phyloP scores from a whole-genome alignment of 2,329 filamentous ascomycete species.

The Neopestalotiopsis sp. region DNA sequence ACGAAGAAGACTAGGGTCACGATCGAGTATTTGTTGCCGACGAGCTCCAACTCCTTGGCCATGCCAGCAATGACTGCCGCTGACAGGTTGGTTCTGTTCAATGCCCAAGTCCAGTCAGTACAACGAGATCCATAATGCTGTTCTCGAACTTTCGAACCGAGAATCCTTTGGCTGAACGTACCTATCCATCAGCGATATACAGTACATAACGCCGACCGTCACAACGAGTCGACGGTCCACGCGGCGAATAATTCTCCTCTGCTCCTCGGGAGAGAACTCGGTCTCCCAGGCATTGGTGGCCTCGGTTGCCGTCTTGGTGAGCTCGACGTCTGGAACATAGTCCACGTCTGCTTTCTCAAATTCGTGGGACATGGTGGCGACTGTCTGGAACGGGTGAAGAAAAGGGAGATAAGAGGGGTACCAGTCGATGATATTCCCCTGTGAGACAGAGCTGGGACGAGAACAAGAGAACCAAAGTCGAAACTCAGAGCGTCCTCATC shows the following conservation, averaged over 20 bases:
- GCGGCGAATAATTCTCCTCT: conserved; percentile 70
- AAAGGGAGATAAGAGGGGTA: background rate
- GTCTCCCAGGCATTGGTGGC: conserved; percentile 26
- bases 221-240: conserved; percentile 71
- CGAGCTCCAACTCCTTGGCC: conserved; percentile 51
- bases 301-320: conserved; percentile 3
- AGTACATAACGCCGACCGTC: conserved; percentile 72
- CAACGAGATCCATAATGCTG: background rate
- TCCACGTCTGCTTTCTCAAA: conserved; percentile 18
- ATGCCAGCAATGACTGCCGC: conserved; percentile 74
- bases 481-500: background rate
- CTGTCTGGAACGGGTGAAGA: background rate
- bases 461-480: background rate
- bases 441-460: background rate
- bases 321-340: conserved; percentile 18
- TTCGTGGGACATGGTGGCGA: conserved; percentile 8
- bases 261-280: conserved; percentile 65
- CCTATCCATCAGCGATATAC: conserved; percentile 78
- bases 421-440: background rate
- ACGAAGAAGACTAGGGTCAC: conserved; percentile 77
- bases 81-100: conserved; percentile 67
- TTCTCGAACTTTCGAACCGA: no score
- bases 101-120: background rate
- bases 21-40: conserved; percentile 58
- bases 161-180: background rate